Evolutionary conservation across 257 asterid genomes (phyloP).

Genomic region (Forsythia suspensa): DNA sequence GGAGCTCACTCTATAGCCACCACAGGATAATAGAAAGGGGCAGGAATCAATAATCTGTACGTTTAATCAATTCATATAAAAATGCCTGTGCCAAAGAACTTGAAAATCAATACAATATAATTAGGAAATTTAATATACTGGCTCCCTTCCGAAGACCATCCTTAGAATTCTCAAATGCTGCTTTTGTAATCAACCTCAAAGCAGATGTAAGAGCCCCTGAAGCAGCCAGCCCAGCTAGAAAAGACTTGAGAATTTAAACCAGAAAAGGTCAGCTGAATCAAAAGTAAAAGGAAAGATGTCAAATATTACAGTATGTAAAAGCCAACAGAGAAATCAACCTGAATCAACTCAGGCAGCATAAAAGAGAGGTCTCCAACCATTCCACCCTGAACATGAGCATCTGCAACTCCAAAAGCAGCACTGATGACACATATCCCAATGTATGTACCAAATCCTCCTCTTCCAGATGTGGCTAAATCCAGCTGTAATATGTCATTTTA

Average conservation of each 20-base stretch:
- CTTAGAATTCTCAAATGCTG: constrained; percentile 38
- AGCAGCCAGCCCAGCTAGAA: constrained; percentile 46
- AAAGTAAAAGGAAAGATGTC: too few relatives aligned
- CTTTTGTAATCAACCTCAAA: constrained; percentile 44
- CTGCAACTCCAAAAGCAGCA: constrained; percentile 52
- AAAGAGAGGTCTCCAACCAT: constrained; percentile 54
- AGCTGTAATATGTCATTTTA: constrained; percentile 14
- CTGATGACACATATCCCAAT: constrained; percentile 36
- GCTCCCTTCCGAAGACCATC: constrained; percentile 48
- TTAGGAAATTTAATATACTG: constrained; percentile 24
- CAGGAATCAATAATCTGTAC: neutral
- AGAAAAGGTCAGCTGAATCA: neutral
- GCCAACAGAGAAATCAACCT: constrained; percentile 23
- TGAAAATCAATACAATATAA: neutral
- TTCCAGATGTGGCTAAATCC: constrained; percentile 49
- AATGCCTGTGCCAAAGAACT: neutral
- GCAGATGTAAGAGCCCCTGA: constrained; percentile 47
- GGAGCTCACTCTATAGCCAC: neutral
- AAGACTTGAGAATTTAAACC: constrained; percentile 28
- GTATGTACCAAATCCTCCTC: constrained; percentile 39
- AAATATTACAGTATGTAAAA: neutral
- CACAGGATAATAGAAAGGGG: neutral
- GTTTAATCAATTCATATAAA: too few relatives aligned
- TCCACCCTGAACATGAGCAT: constrained; percentile 59
- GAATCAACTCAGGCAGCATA: constrained; percentile 46